Evolutionary conservation across 1,284 basidiomycete genomes (phyloP).

Genomic region (Kwoniella shivajii): DNA sequence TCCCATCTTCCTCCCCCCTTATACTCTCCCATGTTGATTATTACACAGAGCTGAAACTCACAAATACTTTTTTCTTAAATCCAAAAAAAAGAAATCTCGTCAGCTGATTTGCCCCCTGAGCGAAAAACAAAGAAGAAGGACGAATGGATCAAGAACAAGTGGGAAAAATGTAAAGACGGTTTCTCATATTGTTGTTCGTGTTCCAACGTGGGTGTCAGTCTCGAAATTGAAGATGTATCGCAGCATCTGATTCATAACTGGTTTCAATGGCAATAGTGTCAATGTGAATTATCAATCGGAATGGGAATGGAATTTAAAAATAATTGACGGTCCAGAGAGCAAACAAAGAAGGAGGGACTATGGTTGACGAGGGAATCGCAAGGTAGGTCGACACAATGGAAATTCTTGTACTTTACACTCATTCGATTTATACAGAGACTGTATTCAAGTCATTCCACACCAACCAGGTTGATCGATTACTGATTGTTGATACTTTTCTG

Average conservation of each 20-base stretch:
- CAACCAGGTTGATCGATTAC: too few relatives aligned
- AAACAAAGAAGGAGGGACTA: too few relatives aligned
- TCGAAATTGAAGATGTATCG: too few relatives aligned
- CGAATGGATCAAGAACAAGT: neutral
- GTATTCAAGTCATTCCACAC: too few relatives aligned
- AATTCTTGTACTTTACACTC: too few relatives aligned
- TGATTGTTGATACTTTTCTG: too few relatives aligned
- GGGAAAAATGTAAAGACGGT: conserved; percentile 1
- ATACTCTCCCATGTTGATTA: neutral
- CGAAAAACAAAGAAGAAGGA: neutral
- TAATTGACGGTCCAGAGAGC: too few relatives aligned
- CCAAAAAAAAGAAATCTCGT: neutral
- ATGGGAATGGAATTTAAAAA: neutral
- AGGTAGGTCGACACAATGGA: too few relatives aligned
- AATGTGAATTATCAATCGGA: neutral
- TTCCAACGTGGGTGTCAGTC: neutral
- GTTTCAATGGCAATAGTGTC: neutral
- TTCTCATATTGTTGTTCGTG: neutral
- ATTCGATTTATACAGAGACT: too few relatives aligned
- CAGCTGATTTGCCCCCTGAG: neutral
- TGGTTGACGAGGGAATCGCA: too few relatives aligned
- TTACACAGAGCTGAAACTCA: neutral
- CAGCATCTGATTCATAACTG: neutral
- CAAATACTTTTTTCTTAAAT: neutral
- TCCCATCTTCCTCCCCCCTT: neutral